These are phyloP conservation scores for Cyathus striatus DNA, from an alignment of 768 basidiomycete genomes.

Conservation along the genomic window DNA sequence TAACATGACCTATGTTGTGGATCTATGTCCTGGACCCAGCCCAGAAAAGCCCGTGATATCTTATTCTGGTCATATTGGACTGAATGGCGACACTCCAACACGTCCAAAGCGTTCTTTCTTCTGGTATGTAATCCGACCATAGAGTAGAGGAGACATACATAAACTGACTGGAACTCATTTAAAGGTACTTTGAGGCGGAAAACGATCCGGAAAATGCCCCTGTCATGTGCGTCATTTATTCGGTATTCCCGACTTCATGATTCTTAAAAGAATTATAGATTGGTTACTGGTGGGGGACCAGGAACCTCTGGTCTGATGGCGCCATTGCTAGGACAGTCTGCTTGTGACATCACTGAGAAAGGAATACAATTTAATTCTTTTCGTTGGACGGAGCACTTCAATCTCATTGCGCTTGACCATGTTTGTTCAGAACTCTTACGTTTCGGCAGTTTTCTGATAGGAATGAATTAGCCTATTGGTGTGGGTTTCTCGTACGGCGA, in stretches of 20 bases:
- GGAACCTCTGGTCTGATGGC: constrained; percentile 4
- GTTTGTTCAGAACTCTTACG: constrained; percentile 4
- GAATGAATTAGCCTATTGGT: constrained; percentile 14
- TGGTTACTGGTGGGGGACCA: neutral
- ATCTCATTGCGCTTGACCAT: constrained; percentile 9
- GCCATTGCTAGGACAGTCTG: constrained; percentile 4
- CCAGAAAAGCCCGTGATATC: neutral
- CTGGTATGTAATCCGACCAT: neutral
- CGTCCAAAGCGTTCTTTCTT: constrained; percentile 6
- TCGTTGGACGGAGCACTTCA: constrained; percentile 8
- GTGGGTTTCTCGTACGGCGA: constrained; percentile 24
- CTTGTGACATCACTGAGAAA: constrained; percentile 1
- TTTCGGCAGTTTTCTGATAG: neutral
- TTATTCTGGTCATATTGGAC: constrained; percentile 5
- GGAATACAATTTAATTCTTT: constrained; percentile 1
- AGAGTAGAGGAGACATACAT: neutral
- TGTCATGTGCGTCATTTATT: constrained; percentile 3
- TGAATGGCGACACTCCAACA: constrained; percentile 2
- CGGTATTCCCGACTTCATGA: neutral
- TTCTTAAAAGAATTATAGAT: neutral
- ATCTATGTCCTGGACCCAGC: neutral
- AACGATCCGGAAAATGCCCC: constrained; percentile 5
- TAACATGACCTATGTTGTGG: neutral
- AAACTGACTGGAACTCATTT: neutral
- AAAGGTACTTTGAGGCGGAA: constrained; percentile 7